Evolutionary conservation across 2,329 filamentous ascomycete genomes (phyloP).

Genomic region (Magnaporthiopsis incrustans): DNA sequence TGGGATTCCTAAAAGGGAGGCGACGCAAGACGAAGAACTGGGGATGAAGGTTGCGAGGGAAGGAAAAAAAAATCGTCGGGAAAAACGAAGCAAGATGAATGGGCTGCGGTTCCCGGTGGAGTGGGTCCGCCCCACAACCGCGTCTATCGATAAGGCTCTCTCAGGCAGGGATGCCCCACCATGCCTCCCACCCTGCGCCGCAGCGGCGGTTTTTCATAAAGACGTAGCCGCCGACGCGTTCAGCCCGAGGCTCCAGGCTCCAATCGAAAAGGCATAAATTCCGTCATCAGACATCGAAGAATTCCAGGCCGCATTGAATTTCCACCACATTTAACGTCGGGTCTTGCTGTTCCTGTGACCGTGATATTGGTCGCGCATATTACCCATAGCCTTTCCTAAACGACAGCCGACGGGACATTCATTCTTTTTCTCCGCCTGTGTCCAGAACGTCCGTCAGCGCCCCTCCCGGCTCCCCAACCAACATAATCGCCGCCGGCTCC

Average conservation of each 20-base stretch:
- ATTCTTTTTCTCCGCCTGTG: neutral
- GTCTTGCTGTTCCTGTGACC: neutral
- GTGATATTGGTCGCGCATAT: neutral
- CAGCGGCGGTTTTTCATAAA: neutral
- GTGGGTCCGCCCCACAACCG: neutral
- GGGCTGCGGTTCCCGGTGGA: neutral
- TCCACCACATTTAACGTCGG: neutral
- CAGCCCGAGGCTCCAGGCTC: neutral
- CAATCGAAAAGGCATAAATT: neutral
- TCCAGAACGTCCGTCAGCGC: neutral
- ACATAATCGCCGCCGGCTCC: neutral
- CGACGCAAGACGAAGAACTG: neutral
- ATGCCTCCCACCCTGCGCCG: neutral
- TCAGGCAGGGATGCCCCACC: neutral
- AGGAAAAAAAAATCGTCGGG: neutral
- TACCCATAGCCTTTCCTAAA: neutral
- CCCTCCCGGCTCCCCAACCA: neutral
- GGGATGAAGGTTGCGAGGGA: neutral
- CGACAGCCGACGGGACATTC: neutral
- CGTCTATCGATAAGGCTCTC: slow-evolving; percentile 2
- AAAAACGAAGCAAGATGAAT: slow-evolving; percentile 4
- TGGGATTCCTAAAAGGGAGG: neutral
- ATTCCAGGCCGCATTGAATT: neutral
- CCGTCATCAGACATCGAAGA: neutral
- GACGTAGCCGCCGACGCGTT: neutral